These are phyloP conservation scores for Aspergillus arachidicola DNA, from an alignment of 2,329 filamentous ascomycete genomes.

Conservation along the genomic window DNA sequence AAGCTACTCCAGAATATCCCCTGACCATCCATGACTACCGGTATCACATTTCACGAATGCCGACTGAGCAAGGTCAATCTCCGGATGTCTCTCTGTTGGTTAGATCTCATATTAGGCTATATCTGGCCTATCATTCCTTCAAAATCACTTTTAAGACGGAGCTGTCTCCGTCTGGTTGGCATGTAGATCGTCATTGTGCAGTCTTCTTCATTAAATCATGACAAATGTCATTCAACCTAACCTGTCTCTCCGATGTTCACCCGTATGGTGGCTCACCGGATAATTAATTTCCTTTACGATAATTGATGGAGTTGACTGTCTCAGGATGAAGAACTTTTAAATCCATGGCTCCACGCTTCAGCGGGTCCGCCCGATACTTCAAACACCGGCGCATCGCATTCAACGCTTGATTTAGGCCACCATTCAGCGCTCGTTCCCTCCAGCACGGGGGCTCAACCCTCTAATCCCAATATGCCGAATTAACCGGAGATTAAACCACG, in stretches of 20 bases:
- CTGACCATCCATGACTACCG: background rate
- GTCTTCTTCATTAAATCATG: background rate
- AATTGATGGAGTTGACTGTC: constrained; percentile 6
- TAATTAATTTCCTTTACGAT: constrained; percentile 3
- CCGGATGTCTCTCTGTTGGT: background rate
- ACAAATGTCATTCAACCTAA: constrained; percentile 1
- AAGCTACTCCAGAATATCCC: no score
- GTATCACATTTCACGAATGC: background rate
- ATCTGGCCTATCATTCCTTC: background rate
- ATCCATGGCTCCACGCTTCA: background rate
- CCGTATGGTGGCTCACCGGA: constrained; percentile 2
- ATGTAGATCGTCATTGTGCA: background rate
- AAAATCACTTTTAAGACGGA: background rate
- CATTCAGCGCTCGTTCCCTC: constrained; percentile 8
- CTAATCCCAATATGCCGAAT: background rate
- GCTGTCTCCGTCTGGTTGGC: background rate
- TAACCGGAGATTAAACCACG: background rate
- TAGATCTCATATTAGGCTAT: background rate
- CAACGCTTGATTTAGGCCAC: constrained; percentile 9
- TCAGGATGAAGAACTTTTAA: constrained; percentile 9
- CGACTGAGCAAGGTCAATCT: background rate
- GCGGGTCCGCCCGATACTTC: background rate
- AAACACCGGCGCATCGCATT: background rate
- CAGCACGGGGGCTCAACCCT: background rate
- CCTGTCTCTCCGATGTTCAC: background rate